phyloP scores from a whole-genome alignment of 2,329 filamentous ascomycete genomes.

The Aspergillus sp. region DNA sequence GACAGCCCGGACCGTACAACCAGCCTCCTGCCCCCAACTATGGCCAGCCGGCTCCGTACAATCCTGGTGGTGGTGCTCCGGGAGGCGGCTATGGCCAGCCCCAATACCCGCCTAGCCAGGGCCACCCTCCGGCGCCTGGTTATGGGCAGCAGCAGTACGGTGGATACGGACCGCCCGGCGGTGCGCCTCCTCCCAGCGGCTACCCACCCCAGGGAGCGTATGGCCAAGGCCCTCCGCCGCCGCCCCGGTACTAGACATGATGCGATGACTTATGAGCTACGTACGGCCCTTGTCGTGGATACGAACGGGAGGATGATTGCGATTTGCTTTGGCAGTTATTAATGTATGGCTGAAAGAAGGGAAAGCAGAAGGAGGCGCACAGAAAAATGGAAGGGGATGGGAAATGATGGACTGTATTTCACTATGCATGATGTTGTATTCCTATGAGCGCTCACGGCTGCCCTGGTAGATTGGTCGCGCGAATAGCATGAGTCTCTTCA shows the following conservation, averaged over 20 bases:
- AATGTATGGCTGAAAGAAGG: neutral
- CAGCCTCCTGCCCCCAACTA: slow-evolving; percentile 9
- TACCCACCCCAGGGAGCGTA: slow-evolving; percentile 20
- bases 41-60: slow-evolving; percentile 7
- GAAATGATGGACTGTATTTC: no score
- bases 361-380: no score
- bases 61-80: slow-evolving; percentile 6
- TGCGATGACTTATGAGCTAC: slow-evolving; percentile 10
- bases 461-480: no score
- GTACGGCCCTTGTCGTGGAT: neutral
- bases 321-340: neutral
- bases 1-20: slow-evolving; percentile 20
- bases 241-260: slow-evolving; percentile 22
- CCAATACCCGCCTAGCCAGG: slow-evolving; percentile 2
- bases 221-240: slow-evolving; percentile 19
- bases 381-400: no score
- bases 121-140: slow-evolving; percentile 11
- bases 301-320: neutral
- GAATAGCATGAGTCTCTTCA: no score
- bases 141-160: slow-evolving; percentile 19
- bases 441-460: no score
- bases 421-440: no score
- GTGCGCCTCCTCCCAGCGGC: slow-evolving; percentile 11
- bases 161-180: slow-evolving; percentile 13
- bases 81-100: slow-evolving; percentile 14